Evolutionary conservation across 2,329 filamentous ascomycete species (phyloP).

Genomic region (Alternaria gansuensis): DNA sequence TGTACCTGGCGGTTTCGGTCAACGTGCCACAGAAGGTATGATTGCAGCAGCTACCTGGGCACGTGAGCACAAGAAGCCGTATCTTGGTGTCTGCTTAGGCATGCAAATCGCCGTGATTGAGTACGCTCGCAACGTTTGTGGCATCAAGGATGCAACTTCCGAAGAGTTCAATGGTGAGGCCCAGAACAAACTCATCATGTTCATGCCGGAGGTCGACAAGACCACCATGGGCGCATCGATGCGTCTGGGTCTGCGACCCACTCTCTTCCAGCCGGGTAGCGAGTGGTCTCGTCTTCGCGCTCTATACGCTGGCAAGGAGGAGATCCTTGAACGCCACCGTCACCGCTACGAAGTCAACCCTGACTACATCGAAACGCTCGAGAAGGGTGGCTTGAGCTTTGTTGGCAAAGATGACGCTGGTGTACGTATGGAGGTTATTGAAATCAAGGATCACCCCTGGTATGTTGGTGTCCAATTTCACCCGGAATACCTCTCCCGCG

Average conservation of each 20-base stretch:
- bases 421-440: conserved; percentile 82
- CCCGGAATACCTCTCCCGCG: conserved; percentile 82
- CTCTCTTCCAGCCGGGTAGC: conserved; percentile 75
- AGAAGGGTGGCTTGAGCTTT: conserved; percentile 75
- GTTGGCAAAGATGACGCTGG: conserved; percentile 81
- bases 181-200: conserved; percentile 78
- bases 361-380: conserved; percentile 72
- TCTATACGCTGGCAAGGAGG: conserved; percentile 69
- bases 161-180: conserved; percentile 67
- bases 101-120: conserved; percentile 95
- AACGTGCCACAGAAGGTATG: conserved; percentile 88
- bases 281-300: conserved; percentile 82
- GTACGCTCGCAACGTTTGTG: conserved; percentile 78
- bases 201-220: conserved; percentile 89
- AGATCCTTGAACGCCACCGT: conserved; percentile 76
- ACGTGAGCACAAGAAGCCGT: conserved; percentile 80
- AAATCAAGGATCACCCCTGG: conserved; percentile 83
- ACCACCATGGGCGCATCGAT: conserved; percentile 85
- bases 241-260: conserved; percentile 79
- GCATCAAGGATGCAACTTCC: conserved; percentile 65
- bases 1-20: conserved; percentile 81
- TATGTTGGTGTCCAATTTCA: conserved; percentile 90
- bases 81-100: conserved; percentile 88
- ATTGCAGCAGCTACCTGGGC: conserved; percentile 87
- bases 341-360: conserved; percentile 94